Base-by-base conservation (phyloP, 2,329 filamentous ascomycete genomes). In the Penicillium sclerotiorum region DNA sequence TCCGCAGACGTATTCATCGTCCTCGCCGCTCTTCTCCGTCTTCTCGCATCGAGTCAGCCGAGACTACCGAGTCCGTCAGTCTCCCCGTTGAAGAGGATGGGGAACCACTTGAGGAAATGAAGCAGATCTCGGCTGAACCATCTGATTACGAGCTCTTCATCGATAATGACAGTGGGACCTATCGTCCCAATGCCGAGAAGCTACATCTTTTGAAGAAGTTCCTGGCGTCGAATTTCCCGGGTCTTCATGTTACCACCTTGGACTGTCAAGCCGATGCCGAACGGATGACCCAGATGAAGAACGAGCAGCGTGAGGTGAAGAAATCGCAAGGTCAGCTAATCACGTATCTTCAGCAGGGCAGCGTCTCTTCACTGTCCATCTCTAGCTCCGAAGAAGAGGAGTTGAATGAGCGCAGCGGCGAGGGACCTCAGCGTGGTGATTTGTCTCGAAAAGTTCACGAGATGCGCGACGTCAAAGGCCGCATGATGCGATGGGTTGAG, bases 91-190 rank as follows among this genome's bases (percentile, higher is more conserved):
- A 68, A 15, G 63, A 65, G 37, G 66, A 64, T 8, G 57, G 61
- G 11, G 43, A 47, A 8, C 45, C 56, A 11, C 8, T 32, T 9
- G 67, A 70, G 45, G 78, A 79, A 68, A 71, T 2, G 66, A 45
- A 22, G 11, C 72, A 76, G 5, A 65, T 75, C 18, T 78, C 78
- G 4, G 77, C 68, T 5, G 80, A 85, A 45, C 82, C 83, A 0
- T 62, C 67, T 4, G 73, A 82, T 65, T 97, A 96, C 69, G 88
- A 95, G 67, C 81, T 97, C 8, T 78, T 94, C 56, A 96, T 97
- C 64, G 93, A 97, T 75, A 97, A 97, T 64, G 93, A 96, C 71
- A 90, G 86, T 47, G 93, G 93, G 9, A 97, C 93, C 0, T 97
- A 97, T 69, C 83, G 93, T 0, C 93, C 93, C 0, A 90, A 95